Percentiles rank a stretch among this genome's conserved stretches.
Evolutionary conservation across 768 basidiomycete species (phyloP).

Genomic region (Boletus sp.): DNA sequence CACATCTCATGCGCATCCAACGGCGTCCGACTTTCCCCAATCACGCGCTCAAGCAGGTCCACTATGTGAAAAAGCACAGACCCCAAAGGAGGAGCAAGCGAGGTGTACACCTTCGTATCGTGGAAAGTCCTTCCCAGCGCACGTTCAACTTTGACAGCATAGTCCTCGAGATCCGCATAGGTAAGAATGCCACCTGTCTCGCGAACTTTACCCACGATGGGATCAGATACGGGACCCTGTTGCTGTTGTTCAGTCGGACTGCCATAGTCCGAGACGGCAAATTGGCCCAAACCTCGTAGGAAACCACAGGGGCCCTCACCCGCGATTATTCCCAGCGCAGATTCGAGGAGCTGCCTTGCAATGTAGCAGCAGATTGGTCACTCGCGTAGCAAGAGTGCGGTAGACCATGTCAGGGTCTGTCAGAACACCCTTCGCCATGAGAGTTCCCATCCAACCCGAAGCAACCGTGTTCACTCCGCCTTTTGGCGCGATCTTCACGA

Average conservation of each 20-base stretch:
- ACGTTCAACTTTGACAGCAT: constrained; percentile 58
- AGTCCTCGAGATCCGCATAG: constrained; percentile 63
- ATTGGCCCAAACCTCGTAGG: constrained; percentile 51
- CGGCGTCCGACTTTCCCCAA: constrained; percentile 47
- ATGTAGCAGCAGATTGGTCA: background rate
- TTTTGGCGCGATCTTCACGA: constrained; percentile 67
- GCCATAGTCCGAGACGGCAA: background rate
- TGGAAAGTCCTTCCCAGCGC: constrained; percentile 75
- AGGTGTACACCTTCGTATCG: constrained; percentile 73
- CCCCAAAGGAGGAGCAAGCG: constrained; percentile 81
- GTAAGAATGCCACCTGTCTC: constrained; percentile 74
- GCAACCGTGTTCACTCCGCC: constrained; percentile 70
- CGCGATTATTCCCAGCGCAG: constrained; percentile 67
- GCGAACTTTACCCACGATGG: constrained; percentile 62
- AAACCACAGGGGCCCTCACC: constrained; percentile 71
- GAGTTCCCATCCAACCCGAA: constrained; percentile 67
- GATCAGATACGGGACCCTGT: constrained; percentile 76
- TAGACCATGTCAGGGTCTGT: constrained; percentile 53
- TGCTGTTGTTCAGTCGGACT: constrained; percentile 7
- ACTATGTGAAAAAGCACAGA: constrained; percentile 84
- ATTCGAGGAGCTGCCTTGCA: background rate
- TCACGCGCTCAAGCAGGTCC: constrained; percentile 67
- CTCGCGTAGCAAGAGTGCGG: constrained; percentile 65
- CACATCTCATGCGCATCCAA: constrained; percentile 69
- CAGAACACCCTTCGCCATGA: constrained; percentile 57